Percentiles rank a stretch among this genome's conserved stretches.
Conservation (phyloP, 78 protist species). For the Ministeria vibrans region DNA sequence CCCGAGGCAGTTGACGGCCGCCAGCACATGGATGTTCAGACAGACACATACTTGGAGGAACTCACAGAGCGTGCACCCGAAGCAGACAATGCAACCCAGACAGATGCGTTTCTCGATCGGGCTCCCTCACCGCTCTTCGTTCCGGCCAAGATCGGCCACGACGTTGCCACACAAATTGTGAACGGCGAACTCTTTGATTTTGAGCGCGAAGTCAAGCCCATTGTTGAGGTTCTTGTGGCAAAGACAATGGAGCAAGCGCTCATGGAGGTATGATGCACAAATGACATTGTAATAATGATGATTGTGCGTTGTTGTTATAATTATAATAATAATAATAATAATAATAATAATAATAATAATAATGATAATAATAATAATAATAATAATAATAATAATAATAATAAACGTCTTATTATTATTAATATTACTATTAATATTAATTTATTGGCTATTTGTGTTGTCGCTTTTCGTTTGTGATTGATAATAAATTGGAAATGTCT, state of each 20-base stretch:
- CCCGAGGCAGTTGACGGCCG: slow-evolving; percentile 55
- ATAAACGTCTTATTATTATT: too few species aligned
- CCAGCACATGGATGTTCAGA: slow-evolving; percentile 60
- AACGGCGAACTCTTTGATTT: slow-evolving; percentile 82
- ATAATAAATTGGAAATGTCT: too few species aligned
- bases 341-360: too few species aligned
- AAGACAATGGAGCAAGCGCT: slow-evolving; percentile 76
- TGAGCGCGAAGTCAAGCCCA: slow-evolving; percentile 81
- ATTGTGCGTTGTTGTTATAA: too few species aligned
- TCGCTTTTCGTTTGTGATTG: too few species aligned
- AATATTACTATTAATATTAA: too few species aligned
- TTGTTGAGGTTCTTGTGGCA: slow-evolving; percentile 77
- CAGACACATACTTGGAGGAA: slow-evolving; percentile 59
- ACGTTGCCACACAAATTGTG: slow-evolving; percentile 59
- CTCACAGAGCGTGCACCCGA: slow-evolving; percentile 20
- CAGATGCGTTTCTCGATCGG: slow-evolving; percentile 66
- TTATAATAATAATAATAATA: too few species aligned
- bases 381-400: too few species aligned
- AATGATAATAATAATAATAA: too few species aligned
- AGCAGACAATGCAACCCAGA: slow-evolving; percentile 56
- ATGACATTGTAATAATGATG: too few species aligned
- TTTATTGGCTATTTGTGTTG: too few species aligned
- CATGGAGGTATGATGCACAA: too few species aligned
- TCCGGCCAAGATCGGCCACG: slow-evolving; percentile 61
- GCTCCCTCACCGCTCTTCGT: slow-evolving; percentile 62